Evolutionary conservation across 1,139 yeast genomes (phyloP).

Genomic region (Diutina scorzettiae): DNA sequence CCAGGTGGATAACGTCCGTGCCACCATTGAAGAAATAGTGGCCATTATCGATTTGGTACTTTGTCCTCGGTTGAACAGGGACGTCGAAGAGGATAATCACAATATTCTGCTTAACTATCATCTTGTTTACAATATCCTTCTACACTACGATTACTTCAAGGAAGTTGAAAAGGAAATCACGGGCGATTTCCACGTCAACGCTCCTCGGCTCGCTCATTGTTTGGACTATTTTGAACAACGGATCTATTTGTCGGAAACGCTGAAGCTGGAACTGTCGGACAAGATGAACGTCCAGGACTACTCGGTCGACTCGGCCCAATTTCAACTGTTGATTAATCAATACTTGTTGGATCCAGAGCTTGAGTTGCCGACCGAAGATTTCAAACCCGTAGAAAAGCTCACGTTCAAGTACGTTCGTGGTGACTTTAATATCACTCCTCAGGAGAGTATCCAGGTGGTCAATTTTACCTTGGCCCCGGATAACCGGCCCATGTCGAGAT

Average conservation of each 20-base stretch:
- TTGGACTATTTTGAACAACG: constrained; percentile 13
- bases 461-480: constrained; percentile 4
- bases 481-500: background rate
- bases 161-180: constrained; percentile 7
- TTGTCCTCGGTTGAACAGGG: constrained; percentile 9
- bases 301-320: constrained; percentile 16
- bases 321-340: constrained; percentile 14
- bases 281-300: constrained; percentile 2
- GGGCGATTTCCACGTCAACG: constrained; percentile 7
- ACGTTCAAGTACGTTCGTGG: constrained; percentile 10
- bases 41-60: constrained; percentile 9
- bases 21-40: constrained; percentile 10
- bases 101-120: constrained; percentile 9
- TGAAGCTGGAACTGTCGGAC: constrained; percentile 14
- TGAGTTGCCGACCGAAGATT: constrained; percentile 5
- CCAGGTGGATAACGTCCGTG: constrained; percentile 10
- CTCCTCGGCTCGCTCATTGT: constrained; percentile 14
- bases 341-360: constrained; percentile 11
- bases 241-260: constrained; percentile 13
- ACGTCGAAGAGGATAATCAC: constrained; percentile 8
- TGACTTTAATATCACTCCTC: constrained; percentile 1
- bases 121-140: constrained; percentile 9
- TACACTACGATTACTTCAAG: constrained; percentile 8
- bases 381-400: constrained; percentile 8
- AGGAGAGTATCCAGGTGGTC: background rate